Evolutionary conservation across 148 eudicot species (phyloP).

Genomic region (Tetragonia tetragonoides): DNA sequence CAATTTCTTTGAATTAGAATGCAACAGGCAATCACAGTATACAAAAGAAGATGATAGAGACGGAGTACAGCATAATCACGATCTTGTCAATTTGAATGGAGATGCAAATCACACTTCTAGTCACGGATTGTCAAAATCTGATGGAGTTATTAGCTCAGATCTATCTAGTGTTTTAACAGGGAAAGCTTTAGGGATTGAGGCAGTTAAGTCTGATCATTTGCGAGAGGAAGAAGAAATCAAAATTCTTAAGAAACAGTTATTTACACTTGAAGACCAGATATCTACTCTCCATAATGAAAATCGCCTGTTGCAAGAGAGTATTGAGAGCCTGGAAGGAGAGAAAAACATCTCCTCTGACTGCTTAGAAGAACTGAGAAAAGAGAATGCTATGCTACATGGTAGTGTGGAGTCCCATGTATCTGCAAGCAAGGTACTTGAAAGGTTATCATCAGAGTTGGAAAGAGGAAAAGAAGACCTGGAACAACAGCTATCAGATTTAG

Average conservation of each 20-base stretch:
- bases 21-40: slow-evolving; percentile 25
- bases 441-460: slow-evolving; percentile 46
- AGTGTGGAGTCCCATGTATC: slow-evolving; percentile 46
- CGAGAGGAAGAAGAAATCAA: slow-evolving; percentile 41
- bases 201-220: slow-evolving; percentile 26
- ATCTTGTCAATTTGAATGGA: slow-evolving; percentile 23
- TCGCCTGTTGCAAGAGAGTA: slow-evolving; percentile 35
- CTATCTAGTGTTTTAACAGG: slow-evolving; percentile 14
- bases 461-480: slow-evolving; percentile 53
- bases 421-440: slow-evolving; percentile 48
- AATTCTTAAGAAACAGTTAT: slow-evolving; percentile 30
- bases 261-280: slow-evolving; percentile 43
- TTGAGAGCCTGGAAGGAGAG: slow-evolving; percentile 40
- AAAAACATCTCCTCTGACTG: slow-evolving; percentile 30
- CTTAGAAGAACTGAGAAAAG: slow-evolving; percentile 41
- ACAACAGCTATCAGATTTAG: slow-evolving; percentile 41
- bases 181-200: slow-evolving; percentile 34
- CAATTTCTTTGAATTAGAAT: slow-evolving; percentile 43
- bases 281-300: slow-evolving; percentile 40
- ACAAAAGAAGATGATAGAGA: slow-evolving; percentile 24
- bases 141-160: slow-evolving; percentile 15
- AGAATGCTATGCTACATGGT: slow-evolving; percentile 35
- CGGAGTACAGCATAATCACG: slow-evolving; percentile 30
- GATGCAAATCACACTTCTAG: slow-evolving; percentile 16
- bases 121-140: slow-evolving; percentile 27